These are phyloP conservation scores for Heterobasidion irregulare DNA, from an alignment of 1,284 basidiomycete species.

Conservation along the genomic window DNA sequence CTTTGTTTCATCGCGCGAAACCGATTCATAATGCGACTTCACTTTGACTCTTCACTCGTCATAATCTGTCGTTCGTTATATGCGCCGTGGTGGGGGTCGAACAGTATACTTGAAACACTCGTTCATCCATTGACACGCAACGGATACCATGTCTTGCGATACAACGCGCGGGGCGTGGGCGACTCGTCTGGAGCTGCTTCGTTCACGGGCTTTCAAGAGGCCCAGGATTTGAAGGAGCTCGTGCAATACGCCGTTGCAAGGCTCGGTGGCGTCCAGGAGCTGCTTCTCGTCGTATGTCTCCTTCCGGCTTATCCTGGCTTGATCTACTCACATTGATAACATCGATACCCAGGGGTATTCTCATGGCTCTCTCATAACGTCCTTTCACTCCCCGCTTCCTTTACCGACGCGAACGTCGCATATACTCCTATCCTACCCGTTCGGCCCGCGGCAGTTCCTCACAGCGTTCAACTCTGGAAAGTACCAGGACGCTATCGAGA, in stretches of 20 bases:
- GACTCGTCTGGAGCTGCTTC: constrained; percentile 61
- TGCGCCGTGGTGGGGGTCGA: not conserved
- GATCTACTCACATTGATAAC: not conserved
- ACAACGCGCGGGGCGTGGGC: constrained; percentile 73
- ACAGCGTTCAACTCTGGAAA: constrained; percentile 55
- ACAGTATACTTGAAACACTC: constrained; percentile 24
- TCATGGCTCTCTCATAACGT: constrained; percentile 66
- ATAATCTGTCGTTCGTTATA: not conserved
- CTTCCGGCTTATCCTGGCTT: constrained; percentile 1
- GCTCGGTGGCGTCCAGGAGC: constrained; percentile 32
- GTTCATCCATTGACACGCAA: constrained; percentile 25
- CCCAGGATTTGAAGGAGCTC: constrained; percentile 53
- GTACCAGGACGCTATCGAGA: constrained; percentile 42
- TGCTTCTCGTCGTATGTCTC: constrained; percentile 45
- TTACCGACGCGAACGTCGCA: constrained; percentile 46
- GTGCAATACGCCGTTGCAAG: constrained; percentile 45
- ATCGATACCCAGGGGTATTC: constrained; percentile 59
- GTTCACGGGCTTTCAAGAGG: constrained; percentile 62
- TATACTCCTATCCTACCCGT: constrained; percentile 70
- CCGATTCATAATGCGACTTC: too few relatives aligned
- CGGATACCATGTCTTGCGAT: constrained; percentile 55
- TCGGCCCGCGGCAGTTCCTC: constrained; percentile 58
- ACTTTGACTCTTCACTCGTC: too few relatives aligned
- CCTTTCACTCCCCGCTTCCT: constrained; percentile 44
- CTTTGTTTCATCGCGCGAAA: not conserved